Evolutionary conservation across 78 protist species (phyloP).

Genomic region (Dictyostelium discoideum): dicty_2.7 NC_007089.4:5614001-5614500

Average conservation of each 20-base stretch:
- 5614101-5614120: background rate
- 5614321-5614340: background rate
- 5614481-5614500: slow-evolving; percentile 59
- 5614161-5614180: background rate
- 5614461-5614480: background rate
- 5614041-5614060: background rate
- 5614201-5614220: background rate
- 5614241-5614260: no score
- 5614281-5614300: background rate
- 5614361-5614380: slow-evolving; percentile 49
- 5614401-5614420: slow-evolving; percentile 7
- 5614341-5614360: background rate
- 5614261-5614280: background rate
- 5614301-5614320: background rate
- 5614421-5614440: background rate
- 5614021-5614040: slow-evolving; percentile 48
- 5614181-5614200: background rate
- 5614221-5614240: no score
- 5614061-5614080: background rate
- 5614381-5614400: slow-evolving; percentile 27
- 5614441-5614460: background rate
- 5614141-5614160: background rate
- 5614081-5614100: background rate
- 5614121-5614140: background rate
- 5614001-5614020: background rate